phyloP scores from a whole-genome alignment of 192 early-diverging fungal genomes.

The Rhizophagus clarus region DNA sequence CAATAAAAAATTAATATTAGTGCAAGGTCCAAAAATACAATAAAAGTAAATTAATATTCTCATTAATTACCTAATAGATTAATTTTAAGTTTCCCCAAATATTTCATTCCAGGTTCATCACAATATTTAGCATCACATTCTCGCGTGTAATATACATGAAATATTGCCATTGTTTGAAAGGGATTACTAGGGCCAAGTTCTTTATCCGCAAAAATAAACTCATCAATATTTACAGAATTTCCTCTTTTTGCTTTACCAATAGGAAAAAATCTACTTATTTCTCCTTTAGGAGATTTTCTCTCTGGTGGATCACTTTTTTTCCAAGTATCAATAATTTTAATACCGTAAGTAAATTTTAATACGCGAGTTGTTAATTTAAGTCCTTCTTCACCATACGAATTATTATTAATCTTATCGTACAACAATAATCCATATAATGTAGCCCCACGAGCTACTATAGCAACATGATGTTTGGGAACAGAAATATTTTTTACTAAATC shows the following conservation, averaged over 20 bases:
- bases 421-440: slow-evolving; percentile 45
- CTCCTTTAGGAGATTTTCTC: too few species aligned
- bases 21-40: background rate
- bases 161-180: background rate
- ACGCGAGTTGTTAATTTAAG: too few species aligned
- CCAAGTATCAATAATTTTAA: too few species aligned
- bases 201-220: background rate
- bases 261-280: too few species aligned
- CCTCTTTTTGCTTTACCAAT: background rate
- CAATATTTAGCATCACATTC: background rate
- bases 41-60: too few species aligned
- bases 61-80: too few species aligned
- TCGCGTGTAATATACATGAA: background rate
- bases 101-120: background rate
- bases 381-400: too few species aligned
- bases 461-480: too few species aligned
- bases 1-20: too few species aligned
- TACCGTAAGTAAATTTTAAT: too few species aligned
- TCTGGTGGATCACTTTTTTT: too few species aligned
- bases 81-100: background rate
- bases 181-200: background rate
- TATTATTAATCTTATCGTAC: background rate
- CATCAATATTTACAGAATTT: background rate
- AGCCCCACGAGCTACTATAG: slow-evolving; percentile 34
- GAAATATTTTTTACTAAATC: slow-evolving; percentile 36